Percentiles rank a stretch among this genome's conserved stretches.
phyloP scores from a whole-genome alignment of 306 rosid genomes.

The Pyrus communis region DNA sequence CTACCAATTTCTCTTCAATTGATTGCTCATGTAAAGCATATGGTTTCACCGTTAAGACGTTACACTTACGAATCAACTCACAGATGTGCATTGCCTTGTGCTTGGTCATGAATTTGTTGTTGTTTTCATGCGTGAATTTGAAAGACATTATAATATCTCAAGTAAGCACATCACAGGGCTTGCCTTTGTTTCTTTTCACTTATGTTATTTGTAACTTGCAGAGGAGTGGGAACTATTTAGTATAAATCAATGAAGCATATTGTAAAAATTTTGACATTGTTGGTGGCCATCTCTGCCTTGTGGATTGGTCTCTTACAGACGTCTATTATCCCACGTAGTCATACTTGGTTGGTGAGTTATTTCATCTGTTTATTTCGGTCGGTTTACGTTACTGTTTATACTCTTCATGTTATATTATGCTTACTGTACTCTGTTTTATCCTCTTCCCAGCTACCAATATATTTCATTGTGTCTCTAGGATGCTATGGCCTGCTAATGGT shows the following conservation, averaged over 20 bases:
- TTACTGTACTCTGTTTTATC: conserved; percentile 13
- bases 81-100: not conserved
- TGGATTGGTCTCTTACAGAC: conserved; percentile 73
- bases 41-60: not conserved
- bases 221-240: not conserved
- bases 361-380: not conserved
- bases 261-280: conserved; percentile 52
- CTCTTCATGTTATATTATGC: conserved; percentile 5
- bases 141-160: not conserved
- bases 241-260: conserved; percentile 63
- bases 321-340: conserved; percentile 41
- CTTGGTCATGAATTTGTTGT: not conserved
- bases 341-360: conserved; percentile 77
- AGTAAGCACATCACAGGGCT: not conserved
- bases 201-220: not conserved
- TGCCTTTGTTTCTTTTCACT: not conserved
- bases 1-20: not conserved
- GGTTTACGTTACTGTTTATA: not conserved
- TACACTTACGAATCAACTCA: not conserved
- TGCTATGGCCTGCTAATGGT: conserved; percentile 92
- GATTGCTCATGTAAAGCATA: not conserved
- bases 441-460: conserved; percentile 64
- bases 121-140: not conserved
- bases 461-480: conserved; percentile 72
- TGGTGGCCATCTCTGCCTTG: conserved; percentile 54